A percentile compares a stretch with the other conserved stretches of the same genome.
phyloP scores from a whole-genome alignment of 2,329 filamentous ascomycete genomes.

The Chalaropsis ovoidea region DNA sequence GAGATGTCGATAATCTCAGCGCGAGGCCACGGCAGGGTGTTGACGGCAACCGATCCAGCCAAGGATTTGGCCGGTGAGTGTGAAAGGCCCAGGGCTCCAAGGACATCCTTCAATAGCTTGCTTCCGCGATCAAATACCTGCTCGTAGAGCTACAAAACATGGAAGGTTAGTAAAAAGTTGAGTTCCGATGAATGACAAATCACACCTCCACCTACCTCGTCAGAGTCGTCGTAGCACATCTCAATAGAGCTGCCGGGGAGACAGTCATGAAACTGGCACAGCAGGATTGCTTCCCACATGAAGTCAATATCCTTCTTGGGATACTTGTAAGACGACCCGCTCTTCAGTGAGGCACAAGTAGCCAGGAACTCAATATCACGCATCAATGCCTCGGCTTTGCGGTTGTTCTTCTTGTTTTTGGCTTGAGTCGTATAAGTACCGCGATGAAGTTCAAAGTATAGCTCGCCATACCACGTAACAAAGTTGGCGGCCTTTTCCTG shows the following conservation, averaged over 20 bases:
- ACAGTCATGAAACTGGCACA: constrained; percentile 97
- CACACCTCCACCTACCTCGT: constrained; percentile 45
- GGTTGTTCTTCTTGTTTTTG: constrained; percentile 93
- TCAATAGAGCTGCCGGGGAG: constrained; percentile 89
- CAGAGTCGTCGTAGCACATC: constrained; percentile 96
- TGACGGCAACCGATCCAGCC: constrained; percentile 48
- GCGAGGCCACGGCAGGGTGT: constrained; percentile 79
- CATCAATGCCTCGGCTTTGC: constrained; percentile 72
- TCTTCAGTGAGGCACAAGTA: constrained; percentile 68
- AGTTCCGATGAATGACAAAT: background rate
- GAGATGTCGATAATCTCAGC: constrained; percentile 61
- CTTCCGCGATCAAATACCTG: constrained; percentile 69
- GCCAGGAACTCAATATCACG: constrained; percentile 82
- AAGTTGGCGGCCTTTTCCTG: constrained; percentile 70
- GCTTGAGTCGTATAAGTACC: constrained; percentile 96
- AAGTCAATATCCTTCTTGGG: constrained; percentile 87
- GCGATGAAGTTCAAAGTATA: constrained; percentile 95
- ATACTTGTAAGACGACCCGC: constrained; percentile 65
- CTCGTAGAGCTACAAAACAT: constrained; percentile 54
- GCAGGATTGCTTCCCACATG: constrained; percentile 86
- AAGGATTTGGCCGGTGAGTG: constrained; percentile 38
- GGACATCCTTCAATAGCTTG: constrained; percentile 59
- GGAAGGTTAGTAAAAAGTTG: constrained; percentile 28
- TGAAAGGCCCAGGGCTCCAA: constrained; percentile 55
- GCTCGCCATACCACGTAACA: constrained; percentile 93